phyloP scores from a whole-genome alignment of 2,329 filamentous ascomycete species.

The Trichoderma lentiforme region DNA sequence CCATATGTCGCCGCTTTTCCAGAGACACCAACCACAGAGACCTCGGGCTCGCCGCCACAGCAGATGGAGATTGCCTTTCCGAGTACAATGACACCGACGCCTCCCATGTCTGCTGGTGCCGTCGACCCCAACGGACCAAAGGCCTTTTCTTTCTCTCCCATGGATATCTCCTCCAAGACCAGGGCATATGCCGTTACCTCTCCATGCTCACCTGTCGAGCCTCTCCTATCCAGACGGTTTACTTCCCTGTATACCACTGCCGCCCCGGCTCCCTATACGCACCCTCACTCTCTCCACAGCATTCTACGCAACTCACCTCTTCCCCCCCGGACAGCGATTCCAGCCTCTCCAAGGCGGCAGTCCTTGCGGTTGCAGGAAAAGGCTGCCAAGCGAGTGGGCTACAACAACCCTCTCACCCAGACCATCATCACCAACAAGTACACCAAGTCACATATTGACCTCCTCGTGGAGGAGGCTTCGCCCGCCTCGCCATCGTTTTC shows the following conservation, averaged over 20 bases:
- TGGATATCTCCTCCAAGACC: constrained; percentile 27
- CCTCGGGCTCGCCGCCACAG: constrained; percentile 46
- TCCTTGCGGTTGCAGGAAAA: constrained; percentile 54
- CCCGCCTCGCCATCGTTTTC: constrained; percentile 40
- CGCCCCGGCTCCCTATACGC: constrained; percentile 52
- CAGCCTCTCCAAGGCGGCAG: constrained; percentile 53
- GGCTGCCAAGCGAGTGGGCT: constrained; percentile 55
- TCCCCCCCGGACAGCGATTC: constrained; percentile 48
- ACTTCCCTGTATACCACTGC: constrained; percentile 17
- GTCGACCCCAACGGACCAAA: constrained; percentile 47
- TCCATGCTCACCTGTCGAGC: constrained; percentile 20
- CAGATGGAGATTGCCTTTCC: constrained; percentile 47
- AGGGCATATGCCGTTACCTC: neutral
- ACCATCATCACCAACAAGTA: constrained; percentile 63
- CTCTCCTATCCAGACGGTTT: constrained; percentile 19
- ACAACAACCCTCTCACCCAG: constrained; percentile 60
- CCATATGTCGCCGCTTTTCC: constrained; percentile 47
- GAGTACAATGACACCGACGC: constrained; percentile 58
- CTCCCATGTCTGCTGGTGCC: constrained; percentile 53
- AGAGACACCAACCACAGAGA: constrained; percentile 53
- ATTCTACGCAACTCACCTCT: constrained; percentile 66
- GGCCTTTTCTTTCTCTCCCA: constrained; percentile 38
- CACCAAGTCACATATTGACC: constrained; percentile 60
- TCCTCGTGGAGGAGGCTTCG: constrained; percentile 56
- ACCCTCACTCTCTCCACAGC: constrained; percentile 57